These are phyloP conservation scores for Suillus weaverae DNA, from an alignment of 768 basidiomycete species.

Conservation along the genomic window DNA sequence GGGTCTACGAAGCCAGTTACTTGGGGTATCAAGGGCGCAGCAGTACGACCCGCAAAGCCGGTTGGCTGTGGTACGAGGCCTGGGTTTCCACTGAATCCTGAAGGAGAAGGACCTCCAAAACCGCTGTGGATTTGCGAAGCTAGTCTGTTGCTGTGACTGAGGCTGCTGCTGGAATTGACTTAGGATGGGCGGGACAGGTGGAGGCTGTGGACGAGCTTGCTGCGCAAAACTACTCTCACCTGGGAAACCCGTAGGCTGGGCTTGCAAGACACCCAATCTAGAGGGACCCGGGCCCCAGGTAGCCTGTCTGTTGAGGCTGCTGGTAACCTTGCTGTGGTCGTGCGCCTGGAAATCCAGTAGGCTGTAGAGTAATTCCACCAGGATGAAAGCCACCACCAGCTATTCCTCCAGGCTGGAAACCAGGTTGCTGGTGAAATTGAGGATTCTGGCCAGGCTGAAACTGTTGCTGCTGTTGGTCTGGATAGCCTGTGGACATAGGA, in stretches of 20 bases:
- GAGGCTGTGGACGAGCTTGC: conserved; percentile 47
- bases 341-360: conserved; percentile 50
- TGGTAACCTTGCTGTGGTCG: conserved; percentile 23
- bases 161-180: conserved; percentile 57
- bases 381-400: conserved; percentile 28
- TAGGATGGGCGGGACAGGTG: conserved; percentile 67
- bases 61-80: conserved; percentile 23
- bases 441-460: conserved; percentile 39
- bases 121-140: conserved; percentile 58
- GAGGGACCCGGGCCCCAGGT: conserved; percentile 35
- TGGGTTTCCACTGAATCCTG: conserved; percentile 14
- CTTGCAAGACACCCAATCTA: conserved; percentile 39
- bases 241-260: conserved; percentile 55
- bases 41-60: conserved; percentile 51
- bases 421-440: conserved; percentile 44
- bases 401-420: conserved; percentile 31
- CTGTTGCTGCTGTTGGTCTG: conserved; percentile 46
- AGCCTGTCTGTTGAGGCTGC: conserved; percentile 44
- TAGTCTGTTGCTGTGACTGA: conserved; percentile 42
- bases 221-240: conserved; percentile 33
- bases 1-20: conserved; percentile 83
- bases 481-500: conserved; percentile 72
- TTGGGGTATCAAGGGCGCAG: conserved; percentile 62
- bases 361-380: conserved; percentile 58
- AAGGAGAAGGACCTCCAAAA: conserved; percentile 33